phyloP scores from a whole-genome alignment of 1,284 basidiomycete genomes.

The Cutaneotrichosporon mucoides region DNA sequence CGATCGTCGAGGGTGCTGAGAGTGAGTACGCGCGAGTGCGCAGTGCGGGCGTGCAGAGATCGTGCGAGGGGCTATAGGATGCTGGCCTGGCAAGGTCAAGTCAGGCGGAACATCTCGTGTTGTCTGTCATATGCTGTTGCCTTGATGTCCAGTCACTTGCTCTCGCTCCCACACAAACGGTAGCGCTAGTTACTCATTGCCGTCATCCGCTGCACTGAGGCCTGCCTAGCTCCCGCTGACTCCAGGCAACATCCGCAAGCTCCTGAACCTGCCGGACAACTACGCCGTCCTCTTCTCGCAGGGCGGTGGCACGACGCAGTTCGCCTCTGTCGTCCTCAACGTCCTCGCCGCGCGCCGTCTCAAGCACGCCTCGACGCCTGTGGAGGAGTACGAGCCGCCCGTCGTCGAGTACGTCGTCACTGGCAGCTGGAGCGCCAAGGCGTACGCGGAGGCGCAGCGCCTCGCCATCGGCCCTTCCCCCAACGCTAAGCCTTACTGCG shows the following conservation, averaged over 20 bases:
- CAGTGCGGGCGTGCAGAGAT: no score
- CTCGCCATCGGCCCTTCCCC: constrained; percentile 52
- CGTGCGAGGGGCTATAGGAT: no score
- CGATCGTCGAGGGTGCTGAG: constrained; percentile 66
- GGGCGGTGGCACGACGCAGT: constrained; percentile 85
- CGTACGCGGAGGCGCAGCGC: constrained; percentile 71
- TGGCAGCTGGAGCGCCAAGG: constrained; percentile 86
- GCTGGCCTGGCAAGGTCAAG: no score
- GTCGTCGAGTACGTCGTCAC: constrained; percentile 81
- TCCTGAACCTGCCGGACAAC: constrained; percentile 74
- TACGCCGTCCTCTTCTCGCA: constrained; percentile 86
- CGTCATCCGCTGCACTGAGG: no score
- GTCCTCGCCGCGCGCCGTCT: constrained; percentile 60
- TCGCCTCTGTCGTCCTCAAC: constrained; percentile 84
- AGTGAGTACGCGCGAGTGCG: constrained; percentile 26
- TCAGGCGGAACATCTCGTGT: no score
- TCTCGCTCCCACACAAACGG: neutral
- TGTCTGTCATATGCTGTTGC: no score
- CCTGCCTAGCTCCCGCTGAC: neutral
- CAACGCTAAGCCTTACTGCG: constrained; percentile 47
- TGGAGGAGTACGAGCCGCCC: constrained; percentile 37
- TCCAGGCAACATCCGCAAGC: constrained; percentile 60
- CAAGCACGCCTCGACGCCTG: constrained; percentile 54
- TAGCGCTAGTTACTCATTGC: no score
- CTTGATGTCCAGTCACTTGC: no score